phyloP scores from a whole-genome alignment of 2,329 filamentous ascomycete genomes.

The Lanzia echinophila region DNA sequence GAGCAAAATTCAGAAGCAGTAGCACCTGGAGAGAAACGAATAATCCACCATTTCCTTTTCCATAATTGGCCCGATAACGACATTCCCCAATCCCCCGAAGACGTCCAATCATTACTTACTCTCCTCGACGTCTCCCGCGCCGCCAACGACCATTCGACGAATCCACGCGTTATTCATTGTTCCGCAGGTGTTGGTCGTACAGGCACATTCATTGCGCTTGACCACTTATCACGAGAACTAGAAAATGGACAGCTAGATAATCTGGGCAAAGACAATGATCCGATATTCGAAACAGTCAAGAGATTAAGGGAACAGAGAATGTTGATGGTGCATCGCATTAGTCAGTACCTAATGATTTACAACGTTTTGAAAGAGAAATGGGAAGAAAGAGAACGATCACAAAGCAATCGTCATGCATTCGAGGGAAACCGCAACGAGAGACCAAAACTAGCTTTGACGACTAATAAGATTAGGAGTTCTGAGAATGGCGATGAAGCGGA shows the following conservation, averaged over 20 bases:
- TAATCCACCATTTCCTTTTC: slow-evolving; percentile 16
- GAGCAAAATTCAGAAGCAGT: neutral
- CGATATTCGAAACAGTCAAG: slow-evolving; percentile 16
- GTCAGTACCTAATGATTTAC: slow-evolving; percentile 16
- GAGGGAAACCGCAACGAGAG: neutral
- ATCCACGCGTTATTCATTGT: slow-evolving; percentile 66
- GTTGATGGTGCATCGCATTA: slow-evolving; percentile 13
- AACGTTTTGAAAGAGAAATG: slow-evolving; percentile 14
- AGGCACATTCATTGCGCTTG: slow-evolving; percentile 59
- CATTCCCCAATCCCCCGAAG: slow-evolving; percentile 13
- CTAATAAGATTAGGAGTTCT: neutral
- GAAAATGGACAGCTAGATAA: slow-evolving; percentile 11
- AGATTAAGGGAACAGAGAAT: slow-evolving; percentile 16
- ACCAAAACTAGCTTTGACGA: neutral
- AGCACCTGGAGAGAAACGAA: slow-evolving; percentile 5
- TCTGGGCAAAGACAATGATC: slow-evolving; percentile 10
- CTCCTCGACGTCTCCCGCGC: slow-evolving; percentile 10
- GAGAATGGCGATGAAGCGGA: neutral
- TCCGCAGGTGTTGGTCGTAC: slow-evolving; percentile 91
- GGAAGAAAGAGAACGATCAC: slow-evolving; percentile 3
- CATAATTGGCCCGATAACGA: slow-evolving; percentile 16
- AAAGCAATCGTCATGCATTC: neutral
- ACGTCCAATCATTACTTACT: slow-evolving; percentile 10
- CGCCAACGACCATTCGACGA: neutral
- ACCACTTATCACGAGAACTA: slow-evolving; percentile 16